Evolutionary conservation across 2,329 filamentous ascomycete species (phyloP).

Genomic region (Ophiostoma himal-ulmi): DNA sequence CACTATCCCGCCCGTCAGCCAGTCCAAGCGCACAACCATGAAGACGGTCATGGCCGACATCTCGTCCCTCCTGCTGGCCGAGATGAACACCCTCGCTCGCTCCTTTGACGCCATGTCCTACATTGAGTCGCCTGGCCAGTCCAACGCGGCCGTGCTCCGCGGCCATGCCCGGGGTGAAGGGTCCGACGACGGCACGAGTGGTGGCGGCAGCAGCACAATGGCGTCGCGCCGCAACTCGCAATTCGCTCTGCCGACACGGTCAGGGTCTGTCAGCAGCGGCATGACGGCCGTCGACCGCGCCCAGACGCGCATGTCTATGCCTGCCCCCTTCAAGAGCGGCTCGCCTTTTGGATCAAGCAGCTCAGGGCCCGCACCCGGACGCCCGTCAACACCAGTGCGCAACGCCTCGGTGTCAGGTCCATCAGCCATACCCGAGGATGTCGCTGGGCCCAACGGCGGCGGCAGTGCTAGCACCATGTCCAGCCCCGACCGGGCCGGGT

Average conservation of each 20-base stretch:
- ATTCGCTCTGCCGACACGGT: slow-evolving; percentile 44
- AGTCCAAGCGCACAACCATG: slow-evolving; percentile 70
- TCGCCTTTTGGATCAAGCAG: slow-evolving; percentile 42
- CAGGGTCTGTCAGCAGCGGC: slow-evolving; percentile 46
- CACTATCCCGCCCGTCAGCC: slow-evolving; percentile 61
- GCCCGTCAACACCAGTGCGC: slow-evolving; percentile 48
- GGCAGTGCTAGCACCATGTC: slow-evolving; percentile 32
- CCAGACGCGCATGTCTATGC: slow-evolving; percentile 75
- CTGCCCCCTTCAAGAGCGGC: slow-evolving; percentile 47
- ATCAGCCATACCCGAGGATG: neutral
- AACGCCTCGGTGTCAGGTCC: slow-evolving; percentile 26
- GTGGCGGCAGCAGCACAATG: slow-evolving; percentile 18
- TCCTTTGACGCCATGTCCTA: slow-evolving; percentile 66
- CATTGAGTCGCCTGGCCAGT: slow-evolving; percentile 68
- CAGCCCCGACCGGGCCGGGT: slow-evolving; percentile 36
- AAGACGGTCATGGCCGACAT: slow-evolving; percentile 76
- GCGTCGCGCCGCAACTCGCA: slow-evolving; percentile 50
- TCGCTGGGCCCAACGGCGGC: slow-evolving; percentile 27
- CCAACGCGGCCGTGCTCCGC: slow-evolving; percentile 30
- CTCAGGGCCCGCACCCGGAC: slow-evolving; percentile 41
- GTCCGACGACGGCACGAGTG: slow-evolving; percentile 5
- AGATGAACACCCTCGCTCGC: slow-evolving; percentile 68
- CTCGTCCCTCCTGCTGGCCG: slow-evolving; percentile 65
- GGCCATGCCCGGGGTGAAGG: slow-evolving; percentile 34
- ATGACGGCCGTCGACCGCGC: slow-evolving; percentile 47